Evolutionary conservation across 2,329 filamentous ascomycete genomes (phyloP), one percentile per base, ranked within the genome.

Genomic region (Leptographium wingfieldii): DNA sequence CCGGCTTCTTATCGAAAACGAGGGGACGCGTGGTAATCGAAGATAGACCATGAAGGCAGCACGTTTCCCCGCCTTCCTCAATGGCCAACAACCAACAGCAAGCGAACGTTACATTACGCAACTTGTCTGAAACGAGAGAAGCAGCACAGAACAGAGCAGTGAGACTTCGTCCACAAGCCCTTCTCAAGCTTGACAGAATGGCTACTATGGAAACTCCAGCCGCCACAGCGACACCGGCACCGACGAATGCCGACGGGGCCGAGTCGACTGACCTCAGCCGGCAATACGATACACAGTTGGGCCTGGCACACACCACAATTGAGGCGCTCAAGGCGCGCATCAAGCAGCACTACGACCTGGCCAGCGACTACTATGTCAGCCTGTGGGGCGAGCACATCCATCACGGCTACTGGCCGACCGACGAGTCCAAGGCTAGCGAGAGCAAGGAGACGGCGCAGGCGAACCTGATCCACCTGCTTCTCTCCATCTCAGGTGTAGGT

Each of bases 311-410:
- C 67, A 73, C 73, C 12, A 76, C 75, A 4, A 73, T 76, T 71
- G 73, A 76, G 64, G 73, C 75, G 14, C 71, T 83, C 63, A 83
- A 83, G 67, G 79, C 79, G 62, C 74, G 80, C 59, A 82, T 83
- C 68, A 81, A 80, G 71, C 74, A 76, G 62, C 82, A 84, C 67
- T 84, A 85, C 64, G 80, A 84, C 63, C 73, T 84, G 19, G 78
- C 80, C 31, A 82, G 79, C 58, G 80, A 84, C 65, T 83, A 84
- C 67, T 84, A 85, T 65, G 75, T 83, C 63, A 81, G 76, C 40
- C 72, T 84, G 25, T 84, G 81, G 81, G 81, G 81, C 59, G 80
- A 83, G 67, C 81, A 84, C 65, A 84, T 84, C 66, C 82, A 84
- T 67, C 81, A 85, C 63, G 81, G 81, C 59, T 83, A 84, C 68